Percentiles rank a stretch among this genome's conserved stretches.
phyloP scores from a whole-genome alignment of 108 stramenopile species.

The Nannochloropsis gaditana region DNA sequence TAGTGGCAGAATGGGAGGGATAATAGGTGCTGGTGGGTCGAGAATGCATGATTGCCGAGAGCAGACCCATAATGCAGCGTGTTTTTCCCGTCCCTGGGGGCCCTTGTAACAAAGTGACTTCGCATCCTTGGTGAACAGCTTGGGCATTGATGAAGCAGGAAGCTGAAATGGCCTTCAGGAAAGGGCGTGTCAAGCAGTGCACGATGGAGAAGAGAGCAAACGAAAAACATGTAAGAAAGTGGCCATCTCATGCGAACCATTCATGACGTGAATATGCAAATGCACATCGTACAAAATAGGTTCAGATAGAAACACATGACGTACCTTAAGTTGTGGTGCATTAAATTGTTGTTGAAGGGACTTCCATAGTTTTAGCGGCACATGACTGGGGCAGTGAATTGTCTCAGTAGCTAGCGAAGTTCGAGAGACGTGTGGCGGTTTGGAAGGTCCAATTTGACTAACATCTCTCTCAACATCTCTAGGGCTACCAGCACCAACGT shows the following conservation, averaged over 20 bases:
- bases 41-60: slow-evolving; percentile 20
- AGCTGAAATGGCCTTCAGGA: neutral
- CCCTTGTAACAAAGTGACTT: slow-evolving; percentile 45
- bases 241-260: too few species aligned
- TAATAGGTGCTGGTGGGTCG: neutral
- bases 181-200: neutral
- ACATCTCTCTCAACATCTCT: neutral
- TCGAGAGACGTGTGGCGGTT: neutral
- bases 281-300: neutral
- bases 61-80: neutral
- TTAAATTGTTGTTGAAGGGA: slow-evolving; percentile 30
- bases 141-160: slow-evolving; percentile 8
- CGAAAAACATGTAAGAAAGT: too few species aligned
- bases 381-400: slow-evolving; percentile 22
- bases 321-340: slow-evolving; percentile 28
- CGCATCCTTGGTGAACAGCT: slow-evolving; percentile 10
- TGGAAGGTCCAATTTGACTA: neutral
- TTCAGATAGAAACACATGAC: neutral
- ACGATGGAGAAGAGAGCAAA: too few species aligned
- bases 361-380: slow-evolving; percentile 28
- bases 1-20: slow-evolving; percentile 26
- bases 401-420: neutral
- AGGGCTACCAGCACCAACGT: neutral
- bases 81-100: slow-evolving; percentile 48
- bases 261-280: neutral